These are phyloP conservation scores for Metschnikowia matae DNA, from an alignment of 805 yeast species.

Conservation along the genomic window DNA sequence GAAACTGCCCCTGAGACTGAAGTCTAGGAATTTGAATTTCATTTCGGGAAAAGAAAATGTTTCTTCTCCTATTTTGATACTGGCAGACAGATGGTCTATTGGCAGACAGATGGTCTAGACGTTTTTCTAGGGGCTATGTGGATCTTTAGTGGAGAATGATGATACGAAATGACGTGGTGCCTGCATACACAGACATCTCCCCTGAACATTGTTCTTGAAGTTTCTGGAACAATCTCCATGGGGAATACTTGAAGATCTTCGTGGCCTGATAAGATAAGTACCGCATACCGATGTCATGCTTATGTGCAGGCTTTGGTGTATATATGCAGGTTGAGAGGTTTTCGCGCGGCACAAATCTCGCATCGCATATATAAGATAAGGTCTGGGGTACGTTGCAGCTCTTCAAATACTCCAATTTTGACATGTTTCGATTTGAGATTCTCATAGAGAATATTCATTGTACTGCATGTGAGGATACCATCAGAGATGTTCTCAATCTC, in stretches of 20 bases:
- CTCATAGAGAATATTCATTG: slow-evolving; percentile 52
- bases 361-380: slow-evolving; percentile 2
- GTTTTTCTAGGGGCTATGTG: no score
- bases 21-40: no score
- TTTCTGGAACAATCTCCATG: no score
- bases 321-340: not conserved
- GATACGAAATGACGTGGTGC: no score
- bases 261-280: not conserved
- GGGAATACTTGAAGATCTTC: no score
- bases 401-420: not conserved
- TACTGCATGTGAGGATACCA: slow-evolving; percentile 43
- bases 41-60: no score
- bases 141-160: no score
- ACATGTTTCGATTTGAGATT: slow-evolving; percentile 6
- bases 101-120: no score
- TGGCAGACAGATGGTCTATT: no score
- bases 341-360: slow-evolving; percentile 2
- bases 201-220: no score
- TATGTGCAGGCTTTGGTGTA: not conserved
- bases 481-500: slow-evolving; percentile 18
- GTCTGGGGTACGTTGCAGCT: not conserved
- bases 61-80: no score
- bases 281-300: not conserved
- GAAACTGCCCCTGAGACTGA: not conserved
- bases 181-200: no score